These are phyloP conservation scores for Pythium myriotylum DNA, from an alignment of 352 stramenopile species.

Conservation along the genomic window DNA sequence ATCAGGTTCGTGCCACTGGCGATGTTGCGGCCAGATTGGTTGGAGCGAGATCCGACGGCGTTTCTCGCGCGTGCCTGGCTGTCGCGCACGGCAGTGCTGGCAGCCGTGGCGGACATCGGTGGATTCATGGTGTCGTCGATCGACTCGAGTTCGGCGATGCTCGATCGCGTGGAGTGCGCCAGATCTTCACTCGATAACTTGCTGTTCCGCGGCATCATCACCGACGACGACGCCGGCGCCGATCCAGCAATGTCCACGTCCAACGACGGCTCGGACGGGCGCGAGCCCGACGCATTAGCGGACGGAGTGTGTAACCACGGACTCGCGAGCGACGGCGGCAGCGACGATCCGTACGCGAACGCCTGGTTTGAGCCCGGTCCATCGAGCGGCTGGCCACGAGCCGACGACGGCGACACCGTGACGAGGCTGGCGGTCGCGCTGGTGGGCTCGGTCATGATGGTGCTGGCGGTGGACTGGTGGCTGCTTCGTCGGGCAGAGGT, in stretches of 20 bases:
- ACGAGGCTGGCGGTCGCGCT: conserved; percentile 28
- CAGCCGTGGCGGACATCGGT: conserved; percentile 14
- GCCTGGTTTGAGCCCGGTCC: conserved; percentile 6
- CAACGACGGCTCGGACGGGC: conserved; percentile 3
- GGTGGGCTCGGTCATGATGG: conserved; percentile 19
- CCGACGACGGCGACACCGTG: conserved; percentile 26
- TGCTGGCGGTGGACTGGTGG: conserved; percentile 27
- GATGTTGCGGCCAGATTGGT: conserved; percentile 17
- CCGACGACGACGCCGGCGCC: conserved; percentile 25
- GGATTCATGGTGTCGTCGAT: conserved; percentile 9
- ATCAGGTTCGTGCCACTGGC: conserved; percentile 3
- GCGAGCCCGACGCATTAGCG: conserved; percentile 1
- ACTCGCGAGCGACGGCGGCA: conserved; percentile 16
- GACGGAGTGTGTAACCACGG: conserved; percentile 19
- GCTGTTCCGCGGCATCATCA: conserved; percentile 13
- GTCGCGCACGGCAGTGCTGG: conserved; percentile 8
- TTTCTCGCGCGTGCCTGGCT: conserved; percentile 13
- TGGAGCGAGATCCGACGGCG: conserved; percentile 11
- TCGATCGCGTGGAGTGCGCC: neutral
- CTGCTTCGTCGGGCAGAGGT: conserved; percentile 18
- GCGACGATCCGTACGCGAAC: conserved; percentile 13
- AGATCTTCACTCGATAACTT: neutral
- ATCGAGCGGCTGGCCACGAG: conserved; percentile 12
- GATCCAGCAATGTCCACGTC: conserved; percentile 18
- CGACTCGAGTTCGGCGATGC: conserved; percentile 10